phyloP scores from a whole-genome alignment of 352 stramenopile species.

The Phytopythium mirpurense region DNA sequence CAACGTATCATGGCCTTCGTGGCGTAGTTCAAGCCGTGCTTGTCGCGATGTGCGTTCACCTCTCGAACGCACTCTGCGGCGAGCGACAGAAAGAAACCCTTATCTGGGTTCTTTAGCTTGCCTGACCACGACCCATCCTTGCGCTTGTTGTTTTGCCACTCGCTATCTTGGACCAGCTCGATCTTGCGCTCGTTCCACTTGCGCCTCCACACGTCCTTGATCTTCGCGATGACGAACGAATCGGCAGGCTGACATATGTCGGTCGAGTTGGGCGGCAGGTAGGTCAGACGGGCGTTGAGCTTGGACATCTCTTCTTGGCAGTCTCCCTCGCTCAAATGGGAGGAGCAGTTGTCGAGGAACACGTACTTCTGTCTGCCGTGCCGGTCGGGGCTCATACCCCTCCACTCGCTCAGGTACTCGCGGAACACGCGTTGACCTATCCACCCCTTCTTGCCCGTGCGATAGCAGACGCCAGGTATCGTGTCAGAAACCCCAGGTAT shows the following conservation, averaged over 20 bases:
- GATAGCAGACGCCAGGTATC: conserved; percentile 14
- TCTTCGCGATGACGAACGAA: conserved; percentile 26
- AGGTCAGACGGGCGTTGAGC: conserved; percentile 10
- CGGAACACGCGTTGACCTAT: conserved; percentile 18
- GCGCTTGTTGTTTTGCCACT: conserved; percentile 19
- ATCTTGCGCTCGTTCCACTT: conserved; percentile 27
- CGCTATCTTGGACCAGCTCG: conserved; percentile 12
- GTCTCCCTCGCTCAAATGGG: conserved; percentile 7
- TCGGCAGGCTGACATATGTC: conserved; percentile 22
- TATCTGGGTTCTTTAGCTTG: conserved; percentile 25
- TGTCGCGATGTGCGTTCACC: conserved; percentile 15
- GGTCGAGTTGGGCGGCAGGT: conserved; percentile 12
- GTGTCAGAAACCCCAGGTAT: conserved; percentile 16
- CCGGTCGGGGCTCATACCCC: conserved; percentile 7
- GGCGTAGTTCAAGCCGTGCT: conserved; percentile 17
- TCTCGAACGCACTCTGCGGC: conserved; percentile 16
- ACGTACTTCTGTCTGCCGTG: conserved; percentile 12
- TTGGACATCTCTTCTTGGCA: conserved; percentile 5
- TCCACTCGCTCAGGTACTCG: conserved; percentile 11
- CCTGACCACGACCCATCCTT: conserved; percentile 20
- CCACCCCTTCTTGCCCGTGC: conserved; percentile 19
- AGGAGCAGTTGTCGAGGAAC: conserved; percentile 19
- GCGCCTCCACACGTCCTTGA: conserved; percentile 19
- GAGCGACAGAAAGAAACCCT: conserved; percentile 19
- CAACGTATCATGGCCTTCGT: conserved; percentile 31